Evolutionary conservation across 176 grass and related monocot genomes (phyloP).

Genomic region (Musa beccarii): DNA sequence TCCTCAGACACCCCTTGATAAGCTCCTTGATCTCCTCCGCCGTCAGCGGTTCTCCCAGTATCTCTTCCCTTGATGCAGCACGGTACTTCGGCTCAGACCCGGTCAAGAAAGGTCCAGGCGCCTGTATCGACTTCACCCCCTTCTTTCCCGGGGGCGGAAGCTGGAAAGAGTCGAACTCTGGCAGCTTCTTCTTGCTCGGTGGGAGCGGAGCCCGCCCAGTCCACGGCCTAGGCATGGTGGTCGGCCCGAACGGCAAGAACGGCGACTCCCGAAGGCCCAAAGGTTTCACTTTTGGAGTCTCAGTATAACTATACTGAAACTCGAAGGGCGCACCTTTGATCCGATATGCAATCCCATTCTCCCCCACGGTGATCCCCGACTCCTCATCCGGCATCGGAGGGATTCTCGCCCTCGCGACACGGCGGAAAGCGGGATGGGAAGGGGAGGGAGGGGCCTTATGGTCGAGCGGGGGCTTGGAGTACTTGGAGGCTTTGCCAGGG

Average conservation of each 20-base stretch:
- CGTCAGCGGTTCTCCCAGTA: slow-evolving; percentile 76
- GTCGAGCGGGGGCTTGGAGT: slow-evolving; percentile 16
- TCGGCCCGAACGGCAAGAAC: slow-evolving; percentile 76
- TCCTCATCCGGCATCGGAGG: slow-evolving; percentile 32
- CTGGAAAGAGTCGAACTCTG: slow-evolving; percentile 81
- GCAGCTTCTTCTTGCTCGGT: slow-evolving; percentile 72
- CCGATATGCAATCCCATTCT: slow-evolving; percentile 58
- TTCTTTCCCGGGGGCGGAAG: slow-evolving; percentile 72
- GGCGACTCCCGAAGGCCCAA: slow-evolving; percentile 57
- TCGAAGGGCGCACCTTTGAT: slow-evolving; percentile 74
- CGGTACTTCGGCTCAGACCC: slow-evolving; percentile 67
- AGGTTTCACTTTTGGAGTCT: slow-evolving; percentile 60
- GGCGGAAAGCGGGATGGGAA: slow-evolving; percentile 40
- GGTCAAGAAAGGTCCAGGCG: slow-evolving; percentile 59
- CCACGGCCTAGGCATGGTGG: slow-evolving; percentile 71
- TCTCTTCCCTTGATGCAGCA: slow-evolving; percentile 52
- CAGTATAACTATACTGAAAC: slow-evolving; percentile 96
- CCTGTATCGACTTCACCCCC: slow-evolving; percentile 71
- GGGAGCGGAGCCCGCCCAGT: slow-evolving; percentile 67
- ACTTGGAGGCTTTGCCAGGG: slow-evolving; percentile 21
- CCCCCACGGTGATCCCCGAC: slow-evolving; percentile 40
- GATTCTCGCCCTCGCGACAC: background rate
- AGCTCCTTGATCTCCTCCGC: slow-evolving; percentile 48
- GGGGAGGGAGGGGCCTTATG: background rate
- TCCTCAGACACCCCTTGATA: slow-evolving; percentile 52